These are phyloP conservation scores for Solanum tacnaense DNA, from an alignment of 257 asterid genomes.

Conservation along the genomic window DNA sequence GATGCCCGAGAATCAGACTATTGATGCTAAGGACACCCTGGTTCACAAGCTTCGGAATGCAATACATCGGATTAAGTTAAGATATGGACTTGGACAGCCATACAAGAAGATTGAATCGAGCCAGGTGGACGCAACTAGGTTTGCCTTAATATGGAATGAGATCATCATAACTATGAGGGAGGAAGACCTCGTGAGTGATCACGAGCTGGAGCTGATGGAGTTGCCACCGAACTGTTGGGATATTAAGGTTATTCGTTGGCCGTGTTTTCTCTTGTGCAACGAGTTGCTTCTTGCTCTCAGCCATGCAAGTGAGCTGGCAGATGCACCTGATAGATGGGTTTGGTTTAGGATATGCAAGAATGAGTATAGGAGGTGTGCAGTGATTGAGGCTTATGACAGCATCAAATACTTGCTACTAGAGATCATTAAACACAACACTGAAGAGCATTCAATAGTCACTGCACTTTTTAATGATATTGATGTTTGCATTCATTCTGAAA, in stretches of 20 bases:
- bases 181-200: constrained; percentile 71
- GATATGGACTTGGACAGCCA: constrained; percentile 88
- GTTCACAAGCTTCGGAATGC: constrained; percentile 65
- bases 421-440: constrained; percentile 51
- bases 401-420: constrained; percentile 59
- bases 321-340: constrained; percentile 51
- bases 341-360: constrained; percentile 73
- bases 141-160: constrained; percentile 92
- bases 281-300: constrained; percentile 73
- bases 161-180: constrained; percentile 72
- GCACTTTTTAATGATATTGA: constrained; percentile 57
- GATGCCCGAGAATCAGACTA: constrained; percentile 48
- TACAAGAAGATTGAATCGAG: constrained; percentile 90
- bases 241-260: constrained; percentile 90
- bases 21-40: constrained; percentile 32
- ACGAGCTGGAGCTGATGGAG: constrained; percentile 75
- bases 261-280: constrained; percentile 72
- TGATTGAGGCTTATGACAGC: constrained; percentile 78
- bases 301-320: constrained; percentile 59
- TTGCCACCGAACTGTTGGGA: constrained; percentile 92
- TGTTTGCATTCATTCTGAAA: constrained; percentile 30
- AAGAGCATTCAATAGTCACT: constrained; percentile 58
- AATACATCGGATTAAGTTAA: constrained; percentile 57
- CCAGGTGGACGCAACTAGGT: constrained; percentile 81
- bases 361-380: constrained; percentile 88